A percentile compares a stretch with the other conserved stretches of the same genome.
These are phyloP conservation scores for Mortierella sp. DNA, from an alignment of 371 early-diverging fungal species.

Conservation along the genomic window DNA sequence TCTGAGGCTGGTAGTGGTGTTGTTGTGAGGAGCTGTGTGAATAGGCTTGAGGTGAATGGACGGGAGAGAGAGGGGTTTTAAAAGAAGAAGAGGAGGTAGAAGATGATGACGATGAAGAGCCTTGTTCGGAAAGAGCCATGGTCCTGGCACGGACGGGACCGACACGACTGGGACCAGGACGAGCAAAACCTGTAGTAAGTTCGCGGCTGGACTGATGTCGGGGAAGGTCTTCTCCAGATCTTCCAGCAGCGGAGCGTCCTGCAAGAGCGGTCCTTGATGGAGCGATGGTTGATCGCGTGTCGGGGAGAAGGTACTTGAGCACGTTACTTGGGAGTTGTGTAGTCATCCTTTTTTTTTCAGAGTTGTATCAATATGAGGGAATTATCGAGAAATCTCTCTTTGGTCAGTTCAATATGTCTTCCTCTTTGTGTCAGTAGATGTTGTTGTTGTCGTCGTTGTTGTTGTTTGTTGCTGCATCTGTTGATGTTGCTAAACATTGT, in stretches of 20 bases:
- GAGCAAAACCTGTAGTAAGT: slow-evolving; percentile 15
- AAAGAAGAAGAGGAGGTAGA: slow-evolving; percentile 25
- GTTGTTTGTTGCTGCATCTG: not conserved
- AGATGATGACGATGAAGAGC: slow-evolving; percentile 19
- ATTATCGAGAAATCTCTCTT: no score
- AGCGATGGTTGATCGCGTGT: slow-evolving; percentile 28
- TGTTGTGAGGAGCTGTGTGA: not conserved
- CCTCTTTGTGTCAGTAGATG: not conserved
- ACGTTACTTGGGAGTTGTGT: slow-evolving; percentile 37
- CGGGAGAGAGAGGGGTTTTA: slow-evolving; percentile 12
- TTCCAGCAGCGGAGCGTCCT: slow-evolving; percentile 6
- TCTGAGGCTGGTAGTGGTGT: slow-evolving; percentile 14
- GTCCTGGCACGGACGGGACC: slow-evolving; percentile 46
- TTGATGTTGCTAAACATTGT: no score
- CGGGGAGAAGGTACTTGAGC: slow-evolving; percentile 45
- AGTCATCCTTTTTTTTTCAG: slow-evolving; percentile 15
- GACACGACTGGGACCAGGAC: slow-evolving; percentile 34
- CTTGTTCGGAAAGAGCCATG: slow-evolving; percentile 24
- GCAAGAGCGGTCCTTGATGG: not conserved
- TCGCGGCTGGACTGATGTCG: slow-evolving; percentile 41
- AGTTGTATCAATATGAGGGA: no score
- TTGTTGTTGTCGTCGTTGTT: not conserved
- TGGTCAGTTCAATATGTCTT: no score
- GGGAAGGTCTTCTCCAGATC: slow-evolving; percentile 17
- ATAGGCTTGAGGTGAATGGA: slow-evolving; percentile 6